These are phyloP conservation scores for Diversispora eburnea DNA, from an alignment of 192 early-diverging fungal genomes.

Conservation along the genomic window DNA sequence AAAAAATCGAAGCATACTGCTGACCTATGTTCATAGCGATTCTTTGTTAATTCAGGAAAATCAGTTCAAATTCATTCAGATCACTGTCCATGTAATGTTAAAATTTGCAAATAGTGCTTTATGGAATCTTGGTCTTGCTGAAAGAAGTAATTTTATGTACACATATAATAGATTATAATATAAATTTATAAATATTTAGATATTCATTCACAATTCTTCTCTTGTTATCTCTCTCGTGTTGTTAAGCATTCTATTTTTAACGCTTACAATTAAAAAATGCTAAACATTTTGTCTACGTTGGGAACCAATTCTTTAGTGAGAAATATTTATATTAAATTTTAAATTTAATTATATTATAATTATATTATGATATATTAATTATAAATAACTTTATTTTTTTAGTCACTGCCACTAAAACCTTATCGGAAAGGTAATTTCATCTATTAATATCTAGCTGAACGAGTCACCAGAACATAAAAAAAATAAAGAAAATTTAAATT, in stretches of 20 bases:
- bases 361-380: not conserved
- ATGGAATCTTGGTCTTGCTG: constrained; percentile 67
- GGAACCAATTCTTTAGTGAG: constrained; percentile 90
- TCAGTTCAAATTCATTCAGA: constrained; percentile 55
- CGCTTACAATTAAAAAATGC: constrained; percentile 72
- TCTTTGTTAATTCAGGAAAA: constrained; percentile 59
- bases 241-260: constrained; percentile 78
- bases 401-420: constrained; percentile 64
- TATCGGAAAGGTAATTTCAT: constrained; percentile 53
- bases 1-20: too few species aligned
- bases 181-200: not conserved
- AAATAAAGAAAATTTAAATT: constrained; percentile 69
- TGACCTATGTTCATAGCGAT: too few species aligned
- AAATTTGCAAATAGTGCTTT: constrained; percentile 63
- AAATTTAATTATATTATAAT: not conserved
- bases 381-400: not conserved
- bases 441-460: constrained; percentile 49
- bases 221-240: not conserved
- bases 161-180: not conserved
- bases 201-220: not conserved
- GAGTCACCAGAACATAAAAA: constrained; percentile 68
- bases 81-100: constrained; percentile 62
- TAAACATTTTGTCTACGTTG: constrained; percentile 90
- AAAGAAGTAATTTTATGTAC: constrained; percentile 35
- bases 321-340: not conserved